Conservation (phyloP, 2,329 filamentous ascomycete species). For the Botrytis byssoidea region DNA sequence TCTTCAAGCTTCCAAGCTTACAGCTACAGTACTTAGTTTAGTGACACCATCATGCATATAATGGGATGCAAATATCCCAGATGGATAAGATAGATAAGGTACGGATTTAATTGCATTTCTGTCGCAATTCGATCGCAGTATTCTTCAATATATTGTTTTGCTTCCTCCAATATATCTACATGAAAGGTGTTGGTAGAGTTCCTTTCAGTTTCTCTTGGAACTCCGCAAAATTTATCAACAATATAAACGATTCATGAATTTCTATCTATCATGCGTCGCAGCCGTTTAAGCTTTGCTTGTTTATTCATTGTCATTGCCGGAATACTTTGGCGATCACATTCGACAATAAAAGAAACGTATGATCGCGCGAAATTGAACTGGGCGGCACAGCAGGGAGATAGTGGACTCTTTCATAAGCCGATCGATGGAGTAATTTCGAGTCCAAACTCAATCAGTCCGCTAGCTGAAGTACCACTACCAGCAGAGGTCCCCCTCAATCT, state of each 20-base stretch:
- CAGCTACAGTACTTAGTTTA: background rate
- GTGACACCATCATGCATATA: background rate
- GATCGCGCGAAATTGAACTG: background rate
- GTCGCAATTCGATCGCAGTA: background rate
- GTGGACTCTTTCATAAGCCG: background rate
- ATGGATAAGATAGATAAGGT: background rate
- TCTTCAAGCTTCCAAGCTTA: background rate
- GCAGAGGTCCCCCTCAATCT: background rate
- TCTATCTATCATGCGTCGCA: background rate
- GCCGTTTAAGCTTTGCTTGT: conserved; percentile 6
- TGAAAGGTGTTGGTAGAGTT: background rate
- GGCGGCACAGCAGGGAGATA: background rate
- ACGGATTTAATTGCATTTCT: background rate
- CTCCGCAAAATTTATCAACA: background rate
- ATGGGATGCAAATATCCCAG: background rate
- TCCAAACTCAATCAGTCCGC: background rate
- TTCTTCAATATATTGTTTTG: background rate
- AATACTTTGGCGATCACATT: background rate
- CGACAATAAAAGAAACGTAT: background rate
- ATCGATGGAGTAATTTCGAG: background rate
- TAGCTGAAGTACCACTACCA: background rate
- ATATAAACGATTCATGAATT: background rate
- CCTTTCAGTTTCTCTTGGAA: background rate
- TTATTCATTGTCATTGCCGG: background rate
- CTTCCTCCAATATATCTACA: background rate